A percentile compares a stretch with the other conserved stretches of the same genome.
Conservation (phyloP, 2,329 filamentous ascomycete genomes). For the Gliomastix tumulicola region DNA sequence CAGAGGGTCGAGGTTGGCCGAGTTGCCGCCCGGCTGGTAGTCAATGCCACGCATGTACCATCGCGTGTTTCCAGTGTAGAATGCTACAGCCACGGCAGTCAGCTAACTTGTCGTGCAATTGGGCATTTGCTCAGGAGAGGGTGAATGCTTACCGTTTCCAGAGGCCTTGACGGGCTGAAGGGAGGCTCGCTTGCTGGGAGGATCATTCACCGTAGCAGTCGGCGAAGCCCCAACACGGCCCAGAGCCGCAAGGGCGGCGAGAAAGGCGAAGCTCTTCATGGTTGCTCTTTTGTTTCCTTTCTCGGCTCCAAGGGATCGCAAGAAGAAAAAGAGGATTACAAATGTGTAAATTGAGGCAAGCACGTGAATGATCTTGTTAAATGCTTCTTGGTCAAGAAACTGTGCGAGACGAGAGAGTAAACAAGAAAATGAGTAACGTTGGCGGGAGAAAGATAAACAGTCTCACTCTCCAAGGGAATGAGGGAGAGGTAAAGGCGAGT, state of each 20-base stretch:
- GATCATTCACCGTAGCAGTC: constrained; percentile 38
- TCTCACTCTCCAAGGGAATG: no score
- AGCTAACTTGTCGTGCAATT: constrained; percentile 5
- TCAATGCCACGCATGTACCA: constrained; percentile 56
- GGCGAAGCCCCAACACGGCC: constrained; percentile 38
- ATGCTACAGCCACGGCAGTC: constrained; percentile 30
- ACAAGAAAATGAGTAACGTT: constrained; percentile 3
- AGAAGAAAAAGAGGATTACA: no score
- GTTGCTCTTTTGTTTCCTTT: constrained; percentile 21
- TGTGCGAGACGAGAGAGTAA: no score
- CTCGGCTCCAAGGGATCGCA: no score
- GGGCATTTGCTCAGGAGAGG: no score
- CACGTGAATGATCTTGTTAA: no score
- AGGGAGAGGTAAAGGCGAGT: no score
- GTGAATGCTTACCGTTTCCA: constrained; percentile 43
- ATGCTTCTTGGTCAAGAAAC: no score
- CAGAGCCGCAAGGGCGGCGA: constrained; percentile 40
- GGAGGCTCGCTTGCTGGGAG: constrained; percentile 42
- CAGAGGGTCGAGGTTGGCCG: constrained; percentile 62
- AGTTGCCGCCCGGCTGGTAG: constrained; percentile 56
- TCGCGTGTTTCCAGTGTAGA: constrained; percentile 43
- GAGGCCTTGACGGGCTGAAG: constrained; percentile 41
- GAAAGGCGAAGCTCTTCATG: constrained; percentile 42
- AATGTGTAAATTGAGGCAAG: no score
- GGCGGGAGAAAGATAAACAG: no score